A percentile compares a stretch with the other conserved stretches of the same genome.
These are phyloP conservation scores for Zoysia japonica DNA, from an alignment of 176 grass and related monocot genomes.

Conservation along the genomic window DNA sequence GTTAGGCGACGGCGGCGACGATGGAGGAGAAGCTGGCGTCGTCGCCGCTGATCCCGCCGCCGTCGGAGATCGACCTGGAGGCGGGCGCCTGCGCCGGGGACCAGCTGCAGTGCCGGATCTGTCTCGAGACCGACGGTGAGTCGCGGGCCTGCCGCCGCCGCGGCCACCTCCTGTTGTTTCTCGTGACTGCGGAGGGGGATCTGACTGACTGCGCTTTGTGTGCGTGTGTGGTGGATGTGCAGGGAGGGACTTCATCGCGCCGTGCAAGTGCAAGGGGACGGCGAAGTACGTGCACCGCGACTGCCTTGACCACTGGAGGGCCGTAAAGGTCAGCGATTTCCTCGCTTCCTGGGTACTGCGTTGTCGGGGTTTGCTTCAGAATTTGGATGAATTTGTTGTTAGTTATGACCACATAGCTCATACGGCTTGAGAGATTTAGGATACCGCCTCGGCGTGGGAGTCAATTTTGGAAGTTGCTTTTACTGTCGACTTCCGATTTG, in stretches of 20 bases:
- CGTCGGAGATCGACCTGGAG: conserved; percentile 87
- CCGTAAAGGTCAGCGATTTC: conserved; percentile 61
- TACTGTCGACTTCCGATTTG: background rate
- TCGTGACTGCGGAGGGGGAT: background rate
- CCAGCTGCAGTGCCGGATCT: conserved; percentile 99
- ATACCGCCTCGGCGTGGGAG: background rate
- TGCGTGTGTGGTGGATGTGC: conserved; percentile 18
- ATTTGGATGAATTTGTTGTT: background rate
- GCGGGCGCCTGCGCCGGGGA: conserved; percentile 62
- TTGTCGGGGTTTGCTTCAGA: too few relatives aligned
- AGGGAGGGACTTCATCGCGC: conserved; percentile 99
- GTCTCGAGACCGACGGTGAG: conserved; percentile 82
- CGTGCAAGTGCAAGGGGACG: conserved; percentile 98
- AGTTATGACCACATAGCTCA: background rate
- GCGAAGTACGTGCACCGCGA: conserved; percentile 98
- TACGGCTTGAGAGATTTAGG: background rate
- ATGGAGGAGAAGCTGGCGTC: conserved; percentile 72
- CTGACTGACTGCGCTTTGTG: background rate
- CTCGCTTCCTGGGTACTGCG: background rate
- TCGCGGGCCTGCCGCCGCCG: too few relatives aligned
- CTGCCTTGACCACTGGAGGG: conserved; percentile 98
- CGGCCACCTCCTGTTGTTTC: background rate
- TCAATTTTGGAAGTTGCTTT: background rate
- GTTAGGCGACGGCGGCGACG: background rate
- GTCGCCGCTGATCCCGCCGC: conserved; percentile 75